These are phyloP conservation scores for Umbelopsis sp. DNA, from an alignment of 371 early-diverging fungal species.

Conservation along the genomic window DNA sequence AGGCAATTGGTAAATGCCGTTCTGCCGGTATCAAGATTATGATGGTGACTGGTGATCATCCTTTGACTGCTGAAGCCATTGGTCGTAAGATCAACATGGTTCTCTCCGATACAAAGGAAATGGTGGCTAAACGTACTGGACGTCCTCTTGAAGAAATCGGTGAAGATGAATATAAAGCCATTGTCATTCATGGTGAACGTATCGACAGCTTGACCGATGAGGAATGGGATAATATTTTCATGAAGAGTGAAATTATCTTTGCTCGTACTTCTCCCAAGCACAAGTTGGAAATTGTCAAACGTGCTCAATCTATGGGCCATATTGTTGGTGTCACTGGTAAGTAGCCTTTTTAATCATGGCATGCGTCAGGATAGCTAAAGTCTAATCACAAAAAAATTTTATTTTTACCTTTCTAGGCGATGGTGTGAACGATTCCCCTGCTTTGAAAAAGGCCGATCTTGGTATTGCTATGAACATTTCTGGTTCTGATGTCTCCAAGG, in stretches of 20 bases:
- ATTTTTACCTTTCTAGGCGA: conserved; percentile 65
- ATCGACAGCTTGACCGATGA: conserved; percentile 78
- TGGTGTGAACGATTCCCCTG: conserved; percentile 94
- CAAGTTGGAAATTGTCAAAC: conserved; percentile 72
- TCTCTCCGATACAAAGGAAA: conserved; percentile 82
- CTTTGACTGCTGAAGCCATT: conserved; percentile 85
- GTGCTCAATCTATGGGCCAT: conserved; percentile 57
- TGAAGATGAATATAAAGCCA: conserved; percentile 84
- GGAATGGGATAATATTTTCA: conserved; percentile 80
- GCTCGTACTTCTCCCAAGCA: conserved; percentile 80
- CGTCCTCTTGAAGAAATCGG: conserved; percentile 60
- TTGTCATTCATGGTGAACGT: conserved; percentile 92
- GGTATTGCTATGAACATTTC: conserved; percentile 97
- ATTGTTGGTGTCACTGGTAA: conserved; percentile 80
- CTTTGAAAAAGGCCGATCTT: conserved; percentile 94
- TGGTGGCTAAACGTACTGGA: conserved; percentile 70
- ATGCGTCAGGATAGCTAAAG: neutral
- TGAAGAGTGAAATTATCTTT: conserved; percentile 56
- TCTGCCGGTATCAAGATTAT: conserved; percentile 92
- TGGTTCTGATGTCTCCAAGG: conserved; percentile 96
- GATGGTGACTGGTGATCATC: conserved; percentile 98
- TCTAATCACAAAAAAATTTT: too few species aligned
- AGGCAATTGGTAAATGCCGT: conserved; percentile 92
- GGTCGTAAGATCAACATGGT: conserved; percentile 92
- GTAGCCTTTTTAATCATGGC: too few species aligned